Base-by-base conservation (phyloP, 768 basidiomycete genomes). In the Pleurotus pulmonarius region DNA sequence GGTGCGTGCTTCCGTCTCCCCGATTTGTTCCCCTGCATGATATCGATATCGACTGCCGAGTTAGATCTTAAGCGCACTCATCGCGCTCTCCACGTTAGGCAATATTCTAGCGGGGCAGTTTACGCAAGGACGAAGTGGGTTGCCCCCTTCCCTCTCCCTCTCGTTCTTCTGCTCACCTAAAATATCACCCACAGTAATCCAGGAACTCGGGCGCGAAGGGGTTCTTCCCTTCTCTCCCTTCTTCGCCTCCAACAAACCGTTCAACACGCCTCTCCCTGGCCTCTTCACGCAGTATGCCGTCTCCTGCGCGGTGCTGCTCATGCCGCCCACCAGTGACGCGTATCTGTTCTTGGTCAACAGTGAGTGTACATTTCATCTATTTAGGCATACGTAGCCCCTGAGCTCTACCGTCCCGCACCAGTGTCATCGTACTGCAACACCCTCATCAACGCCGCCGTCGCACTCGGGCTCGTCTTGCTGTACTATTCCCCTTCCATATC, bases 151-250 rank as follows among this genome's bases (percentile, higher is more conserved):
- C 7, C 8, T 40, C 43, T 11, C 12, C 2, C 26, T 53, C 34
- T 24, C 13, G 22, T 18, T 26, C 11, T 22, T 37, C 25, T 16
- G 37, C 16, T 34, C 22, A 39, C 20, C 25, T 37, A 25, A 34
- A n/a, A n/a, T 15, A 29, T 16, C 41, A 16, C 1, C 5, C 7
- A 7, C 61, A 88, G 87, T 88, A 8, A 78, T 88, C 7, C 88
- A 90, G 64, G 88, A 89, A 65, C 74, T 89, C 3, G 88, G 87
- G 0, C 76, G 87, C 12, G 87, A 90, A 62, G 88, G 86, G 1
- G 73, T 88, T 22, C 70, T 90, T 6, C 88, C 88, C 0, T 83
- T 70, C 60, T 81, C 90, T 0, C 74, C 75, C 1, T 79, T 88
- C 65, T 88, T 90, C 60, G 81, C 87, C 1, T 86, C 83, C 64